Percentiles rank a stretch among this genome's conserved stretches.
phyloP scores from a whole-genome alignment of 2,329 filamentous ascomycete species.

The Colletotrichum plurivorum region DNA sequence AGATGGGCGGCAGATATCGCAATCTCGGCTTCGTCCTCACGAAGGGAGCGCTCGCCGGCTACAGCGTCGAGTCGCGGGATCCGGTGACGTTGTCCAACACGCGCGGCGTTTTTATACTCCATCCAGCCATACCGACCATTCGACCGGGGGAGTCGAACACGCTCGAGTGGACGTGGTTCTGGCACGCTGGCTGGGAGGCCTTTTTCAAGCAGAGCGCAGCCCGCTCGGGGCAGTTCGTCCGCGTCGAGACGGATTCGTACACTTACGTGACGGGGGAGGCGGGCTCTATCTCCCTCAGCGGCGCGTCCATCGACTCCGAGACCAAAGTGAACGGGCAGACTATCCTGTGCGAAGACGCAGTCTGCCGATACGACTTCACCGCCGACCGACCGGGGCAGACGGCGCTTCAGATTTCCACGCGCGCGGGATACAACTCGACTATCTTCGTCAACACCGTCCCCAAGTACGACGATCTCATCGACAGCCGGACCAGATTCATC shows the following conservation, averaged over 20 bases:
- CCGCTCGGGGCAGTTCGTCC: slow-evolving; percentile 18
- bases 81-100: slow-evolving; percentile 27
- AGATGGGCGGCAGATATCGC: slow-evolving; percentile 31
- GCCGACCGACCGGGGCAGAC: neutral
- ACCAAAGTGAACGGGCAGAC: slow-evolving; percentile 15
- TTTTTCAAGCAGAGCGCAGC: slow-evolving; percentile 19
- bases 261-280: neutral
- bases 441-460: slow-evolving; percentile 28
- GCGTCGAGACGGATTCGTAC: slow-evolving; percentile 2
- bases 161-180: slow-evolving; percentile 34
- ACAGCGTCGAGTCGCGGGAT: slow-evolving; percentile 35
- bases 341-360: neutral
- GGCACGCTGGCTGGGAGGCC: slow-evolving; percentile 28
- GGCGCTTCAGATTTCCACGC: neutral
- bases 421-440: neutral
- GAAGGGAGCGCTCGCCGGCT: slow-evolving; percentile 26
- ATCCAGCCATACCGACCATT: neutral
- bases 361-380: neutral
- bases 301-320: neutral
- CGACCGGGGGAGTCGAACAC: slow-evolving; percentile 2
- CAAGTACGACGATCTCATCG: slow-evolving; percentile 9
- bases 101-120: slow-evolving; percentile 26
- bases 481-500: slow-evolving; percentile 27
- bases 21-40: slow-evolving; percentile 32
- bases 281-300: neutral